Base-by-base conservation (phyloP, 2,329 filamentous ascomycete species). In the Fusarium aywerte region DNA sequence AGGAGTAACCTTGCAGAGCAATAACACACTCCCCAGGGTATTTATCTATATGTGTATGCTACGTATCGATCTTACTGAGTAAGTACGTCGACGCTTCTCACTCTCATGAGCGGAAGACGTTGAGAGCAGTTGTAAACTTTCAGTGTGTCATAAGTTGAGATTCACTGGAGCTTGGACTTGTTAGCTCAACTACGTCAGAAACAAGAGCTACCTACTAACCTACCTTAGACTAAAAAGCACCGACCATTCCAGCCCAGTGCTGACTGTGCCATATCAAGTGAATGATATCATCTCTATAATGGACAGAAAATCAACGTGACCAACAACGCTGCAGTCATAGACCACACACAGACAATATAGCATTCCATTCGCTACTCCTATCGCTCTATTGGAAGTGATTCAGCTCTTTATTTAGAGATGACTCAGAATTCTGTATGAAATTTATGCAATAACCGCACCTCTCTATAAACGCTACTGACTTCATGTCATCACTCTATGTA, bases 201-300 rank as follows among this genome's bases (percentile, higher is more conserved):
- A 27, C 35, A 52, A 42, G 40, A 64, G 52, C 40, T n/a, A n/a
- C n/a, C n/a, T n/a, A n/a, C n/a, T n/a, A n/a, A n/a, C n/a, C n/a
- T n/a, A n/a, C n/a, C n/a, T n/a, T n/a, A n/a, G n/a, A n/a, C n/a
- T 52, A 40, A 43, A 27, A 58, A 32, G 25, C 54, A 55, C 53
- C 45, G 21, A 21, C 39, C 44, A 64, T 64, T 64, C 58, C 39
- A 58, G 39, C 40, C 21, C 27, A 38, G 20, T 47, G 58, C 59
- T 58, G 52, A 52, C 59, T 58, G 38, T 63, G 31, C 27, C 29
- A 52, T n/a, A 8, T 15, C 13, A 31, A 52, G 15, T 47, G 35
- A 47, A 59, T 64, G 61, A 64, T 64, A 64, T 64, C 59, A 65
- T 54, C 18, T 32, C 52, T 25, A 18, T 27, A 13, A 27, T 38